phyloP scores from a whole-genome alignment of 2,329 filamentous ascomycete species.

The Trichophyton equinum region DNA sequence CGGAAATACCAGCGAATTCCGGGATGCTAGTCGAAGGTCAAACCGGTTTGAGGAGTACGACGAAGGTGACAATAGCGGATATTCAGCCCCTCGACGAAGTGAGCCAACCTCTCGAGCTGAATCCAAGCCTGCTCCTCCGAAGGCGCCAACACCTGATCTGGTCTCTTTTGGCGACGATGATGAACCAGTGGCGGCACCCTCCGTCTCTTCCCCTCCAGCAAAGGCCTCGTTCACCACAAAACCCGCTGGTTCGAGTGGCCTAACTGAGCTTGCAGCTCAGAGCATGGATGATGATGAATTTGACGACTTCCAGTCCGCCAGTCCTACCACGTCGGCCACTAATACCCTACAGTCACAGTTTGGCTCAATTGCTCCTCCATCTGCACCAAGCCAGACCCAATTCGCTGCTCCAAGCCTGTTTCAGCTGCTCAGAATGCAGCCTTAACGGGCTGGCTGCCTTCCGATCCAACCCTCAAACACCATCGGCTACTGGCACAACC shows the following conservation, averaged over 20 bases:
- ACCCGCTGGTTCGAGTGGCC: constrained; percentile 35
- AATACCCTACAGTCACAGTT: constrained; percentile 24
- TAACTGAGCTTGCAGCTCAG: constrained; percentile 37
- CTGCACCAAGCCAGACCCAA: constrained; percentile 44
- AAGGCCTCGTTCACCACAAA: constrained; percentile 30
- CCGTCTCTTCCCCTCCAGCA: constrained; percentile 26
- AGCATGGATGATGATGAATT: constrained; percentile 75
- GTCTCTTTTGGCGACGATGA: constrained; percentile 73
- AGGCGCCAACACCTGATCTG: constrained; percentile 80
- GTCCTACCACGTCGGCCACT: constrained; percentile 41
- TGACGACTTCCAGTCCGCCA: constrained; percentile 90
- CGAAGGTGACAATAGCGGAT: constrained; percentile 62
- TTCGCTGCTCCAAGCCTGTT: constrained; percentile 72
- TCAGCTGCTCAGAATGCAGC: constrained; percentile 67
- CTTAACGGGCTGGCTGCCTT: constrained; percentile 68
- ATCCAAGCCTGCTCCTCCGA: constrained; percentile 54
- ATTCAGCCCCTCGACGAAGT: constrained; percentile 36
- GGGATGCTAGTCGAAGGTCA: constrained; percentile 47
- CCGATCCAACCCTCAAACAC: constrained; percentile 67
- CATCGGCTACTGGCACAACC: constrained; percentile 40
- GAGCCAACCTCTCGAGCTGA: constrained; percentile 29
- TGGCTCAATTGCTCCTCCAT: constrained; percentile 33
- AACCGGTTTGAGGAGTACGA: constrained; percentile 95
- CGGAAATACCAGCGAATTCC: constrained; percentile 60
- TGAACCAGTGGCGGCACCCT: constrained; percentile 37